These are phyloP conservation scores for Melaleuca quinquenervia DNA, from an alignment of 345 rosid species.

Conservation along the genomic window DNA sequence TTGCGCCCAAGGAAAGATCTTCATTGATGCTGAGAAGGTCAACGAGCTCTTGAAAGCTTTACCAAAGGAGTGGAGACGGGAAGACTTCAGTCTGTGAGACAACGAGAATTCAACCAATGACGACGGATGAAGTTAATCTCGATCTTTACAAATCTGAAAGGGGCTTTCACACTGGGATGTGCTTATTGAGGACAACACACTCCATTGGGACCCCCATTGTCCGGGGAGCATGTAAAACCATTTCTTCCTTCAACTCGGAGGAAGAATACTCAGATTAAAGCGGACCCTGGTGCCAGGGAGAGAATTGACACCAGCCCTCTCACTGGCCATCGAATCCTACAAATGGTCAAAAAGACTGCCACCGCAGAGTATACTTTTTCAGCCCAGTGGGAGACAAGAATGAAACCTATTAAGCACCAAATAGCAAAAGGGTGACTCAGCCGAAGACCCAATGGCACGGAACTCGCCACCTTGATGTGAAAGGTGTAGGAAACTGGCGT, in stretches of 20 bases:
- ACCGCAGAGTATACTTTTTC: not conserved
- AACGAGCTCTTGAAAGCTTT: too few relatives aligned
- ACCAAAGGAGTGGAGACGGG: too few relatives aligned
- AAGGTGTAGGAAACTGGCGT: too few relatives aligned
- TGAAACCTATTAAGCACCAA: not conserved
- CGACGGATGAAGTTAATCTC: too few relatives aligned
- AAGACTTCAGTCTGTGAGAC: too few relatives aligned
- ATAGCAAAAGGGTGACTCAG: not conserved
- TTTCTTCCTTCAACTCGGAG: too few relatives aligned
- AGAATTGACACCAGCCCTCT: not conserved
- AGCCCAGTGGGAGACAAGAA: not conserved
- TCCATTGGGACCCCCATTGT: not conserved
- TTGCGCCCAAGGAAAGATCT: too few relatives aligned
- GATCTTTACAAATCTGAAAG: not conserved
- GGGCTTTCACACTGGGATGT: not conserved
- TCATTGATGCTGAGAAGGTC: too few relatives aligned
- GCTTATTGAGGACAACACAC: not conserved
- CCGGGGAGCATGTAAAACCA: too few relatives aligned
- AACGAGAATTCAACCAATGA: too few relatives aligned
- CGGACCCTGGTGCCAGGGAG: not conserved
- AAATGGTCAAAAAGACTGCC: not conserved
- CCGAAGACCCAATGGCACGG: not conserved
- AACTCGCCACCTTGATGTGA: not conserved
- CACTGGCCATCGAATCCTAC: not conserved
- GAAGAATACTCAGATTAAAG: not conserved